Percentiles rank a stretch among this genome's conserved stretches.
phyloP scores from a whole-genome alignment of 176 grass and related monocot genomes.

The Eleusine coracana region DNA sequence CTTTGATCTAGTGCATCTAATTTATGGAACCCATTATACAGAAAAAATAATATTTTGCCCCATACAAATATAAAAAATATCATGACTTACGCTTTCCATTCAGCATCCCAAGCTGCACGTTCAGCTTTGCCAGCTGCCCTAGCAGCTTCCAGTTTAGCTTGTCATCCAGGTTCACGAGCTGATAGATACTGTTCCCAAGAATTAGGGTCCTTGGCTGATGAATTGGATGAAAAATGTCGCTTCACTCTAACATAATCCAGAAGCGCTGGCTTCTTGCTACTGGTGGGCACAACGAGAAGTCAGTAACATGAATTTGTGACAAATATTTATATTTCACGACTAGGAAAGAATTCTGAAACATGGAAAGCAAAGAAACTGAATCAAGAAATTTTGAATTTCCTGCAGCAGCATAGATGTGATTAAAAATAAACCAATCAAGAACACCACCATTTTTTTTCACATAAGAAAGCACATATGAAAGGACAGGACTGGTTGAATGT shows the following conservation, averaged over 20 bases:
- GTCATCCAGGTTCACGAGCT: not conserved
- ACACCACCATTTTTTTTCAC: too few relatives aligned
- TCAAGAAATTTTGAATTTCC: not conserved
- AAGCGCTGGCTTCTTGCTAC: too few relatives aligned
- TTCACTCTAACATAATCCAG: too few relatives aligned
- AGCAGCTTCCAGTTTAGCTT: not conserved
- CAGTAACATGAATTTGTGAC: not conserved
- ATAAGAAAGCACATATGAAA: too few relatives aligned
- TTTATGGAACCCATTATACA: not conserved
- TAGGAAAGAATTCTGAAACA: too few relatives aligned
- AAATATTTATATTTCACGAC: not conserved
- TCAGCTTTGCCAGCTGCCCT: not conserved
- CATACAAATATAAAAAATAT: too few relatives aligned
- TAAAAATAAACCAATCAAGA: not conserved
- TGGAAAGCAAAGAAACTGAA: not conserved
- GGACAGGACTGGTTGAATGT: too few relatives aligned
- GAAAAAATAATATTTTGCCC: not conserved
- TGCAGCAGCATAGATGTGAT: not conserved
- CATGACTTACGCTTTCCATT: not conserved
- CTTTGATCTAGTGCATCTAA: not conserved
- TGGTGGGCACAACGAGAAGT: not conserved
- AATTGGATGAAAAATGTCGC: too few relatives aligned
- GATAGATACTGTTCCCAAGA: not conserved
- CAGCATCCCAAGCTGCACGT: too few relatives aligned
- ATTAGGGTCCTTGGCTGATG: too few relatives aligned